These are phyloP conservation scores for Backusella liffmaniae DNA, from an alignment of 192 early-diverging fungal species.

Conservation along the genomic window DNA sequence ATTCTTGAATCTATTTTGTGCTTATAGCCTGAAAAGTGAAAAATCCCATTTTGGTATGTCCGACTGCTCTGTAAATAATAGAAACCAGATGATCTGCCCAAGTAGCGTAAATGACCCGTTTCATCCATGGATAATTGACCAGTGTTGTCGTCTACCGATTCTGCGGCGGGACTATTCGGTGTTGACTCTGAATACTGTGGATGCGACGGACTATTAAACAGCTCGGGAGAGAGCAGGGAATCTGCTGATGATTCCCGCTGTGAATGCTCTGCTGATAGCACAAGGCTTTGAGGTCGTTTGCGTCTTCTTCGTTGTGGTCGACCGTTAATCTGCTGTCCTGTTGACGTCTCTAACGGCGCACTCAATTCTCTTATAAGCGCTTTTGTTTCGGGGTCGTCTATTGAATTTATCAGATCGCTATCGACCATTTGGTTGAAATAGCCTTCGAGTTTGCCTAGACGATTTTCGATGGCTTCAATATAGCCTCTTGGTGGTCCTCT, in stretches of 20 bases:
- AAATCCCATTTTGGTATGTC: constrained; percentile 42
- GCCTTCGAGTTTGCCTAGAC: constrained; percentile 67
- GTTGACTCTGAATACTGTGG: constrained; percentile 12
- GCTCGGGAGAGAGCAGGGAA: background rate
- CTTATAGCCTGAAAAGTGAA: constrained; percentile 35
- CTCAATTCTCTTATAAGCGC: constrained; percentile 30
- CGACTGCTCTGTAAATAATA: constrained; percentile 64
- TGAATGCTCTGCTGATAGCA: background rate
- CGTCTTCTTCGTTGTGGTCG: constrained; percentile 17
- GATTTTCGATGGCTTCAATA: constrained; percentile 77
- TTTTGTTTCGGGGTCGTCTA: constrained; percentile 41
- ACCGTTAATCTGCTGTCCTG: constrained; percentile 26
- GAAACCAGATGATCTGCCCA: constrained; percentile 74
- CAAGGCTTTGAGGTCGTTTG: background rate
- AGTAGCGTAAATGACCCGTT: constrained; percentile 67
- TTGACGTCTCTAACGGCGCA: constrained; percentile 32
- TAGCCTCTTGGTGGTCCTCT: constrained; percentile 85
- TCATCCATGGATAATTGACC: constrained; percentile 67
- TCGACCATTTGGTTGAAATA: constrained; percentile 57
- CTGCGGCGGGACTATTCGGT: background rate
- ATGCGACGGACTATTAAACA: background rate
- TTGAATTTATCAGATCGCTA: background rate
- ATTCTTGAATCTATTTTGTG: constrained; percentile 29
- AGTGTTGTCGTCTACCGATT: constrained; percentile 48
- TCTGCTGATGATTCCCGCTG: constrained; percentile 1